Evolutionary conservation across 2,329 filamentous ascomycete genomes (phyloP), one percentile per base, ranked within the genome.

Genomic region (Fusarium sp.): DNA sequence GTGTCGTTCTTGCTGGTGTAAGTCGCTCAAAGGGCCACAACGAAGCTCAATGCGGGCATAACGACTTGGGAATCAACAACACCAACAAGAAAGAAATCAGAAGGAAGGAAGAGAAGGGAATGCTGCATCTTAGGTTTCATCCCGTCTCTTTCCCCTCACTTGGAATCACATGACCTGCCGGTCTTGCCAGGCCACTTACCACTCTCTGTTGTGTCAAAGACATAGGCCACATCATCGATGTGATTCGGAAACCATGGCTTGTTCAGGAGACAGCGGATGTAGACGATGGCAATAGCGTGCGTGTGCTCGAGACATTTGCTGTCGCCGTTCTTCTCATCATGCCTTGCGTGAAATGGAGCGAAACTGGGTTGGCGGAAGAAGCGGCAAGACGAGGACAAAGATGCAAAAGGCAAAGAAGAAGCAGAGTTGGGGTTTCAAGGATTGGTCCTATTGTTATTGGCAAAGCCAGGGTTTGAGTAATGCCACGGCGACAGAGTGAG

Each of bases 111-210:
- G 44, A 47, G 62, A 72, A n/a, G 36, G 60, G 67, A 71, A 59
- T 38, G 70, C 53, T 41, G 65, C 65, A 64, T 69, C 64, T 67
- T 69, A 65, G 69, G 77, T 77, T 75, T 75, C 77, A 76, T 79
- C 71, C 73, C 64, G 65, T 74, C 75, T 74, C 67, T 62, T 81
- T 80, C 79, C 80, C 79, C 79, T 80, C 79, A 79, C 68, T 55
- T 59, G 12, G 22, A 45, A 77, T 81, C 79, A 81, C 79, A 79
- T 80, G 80, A 81, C 75, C 72, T 72, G 41, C 61, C 39, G 51
- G 42, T 64, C 63, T 74, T 66, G 66, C 63, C 70, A 73, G 69
- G 66, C 69, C 67, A 76, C 73, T 68, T 69, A 77, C 66, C 69
- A 66, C 64, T 66, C 69, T 70, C 64, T 65, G 53, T 56, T 65